These are phyloP conservation scores for Oidiodendron maius DNA, from an alignment of 495 filamentous ascomycete species.

Conservation along the genomic window DNA sequence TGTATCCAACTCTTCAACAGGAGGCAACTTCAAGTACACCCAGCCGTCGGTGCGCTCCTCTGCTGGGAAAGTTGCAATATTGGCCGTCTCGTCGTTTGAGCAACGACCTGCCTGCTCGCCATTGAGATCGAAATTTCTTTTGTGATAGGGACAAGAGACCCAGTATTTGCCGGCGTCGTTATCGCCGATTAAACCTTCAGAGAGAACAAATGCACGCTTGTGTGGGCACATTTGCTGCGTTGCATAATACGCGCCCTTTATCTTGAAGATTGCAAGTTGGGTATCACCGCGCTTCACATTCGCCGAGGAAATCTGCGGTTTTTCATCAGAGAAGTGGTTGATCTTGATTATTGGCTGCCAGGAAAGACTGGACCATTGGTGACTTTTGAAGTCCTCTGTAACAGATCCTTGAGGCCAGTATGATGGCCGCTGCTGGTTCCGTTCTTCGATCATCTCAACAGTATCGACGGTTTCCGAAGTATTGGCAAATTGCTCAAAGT, in stretches of 20 bases:
- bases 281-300: constrained; percentile 86
- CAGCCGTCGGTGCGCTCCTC: constrained; percentile 72
- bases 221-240: constrained; percentile 98
- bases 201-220: constrained; percentile 86
- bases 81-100: constrained; percentile 68
- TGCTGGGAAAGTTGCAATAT: constrained; percentile 79
- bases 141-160: constrained; percentile 90
- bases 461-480: constrained; percentile 64
- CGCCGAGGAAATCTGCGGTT: constrained; percentile 62
- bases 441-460: constrained; percentile 68
- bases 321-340: constrained; percentile 61
- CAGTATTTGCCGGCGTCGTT: constrained; percentile 57
- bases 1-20: constrained; percentile 77
- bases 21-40: constrained; percentile 83
- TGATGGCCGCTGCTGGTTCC: constrained; percentile 70
- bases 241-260: constrained; percentile 79
- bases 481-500: constrained; percentile 87
- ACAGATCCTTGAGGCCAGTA: constrained; percentile 74
- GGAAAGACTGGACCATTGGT: constrained; percentile 64
- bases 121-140: constrained; percentile 80
- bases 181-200: constrained; percentile 84
- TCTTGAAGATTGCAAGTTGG: constrained; percentile 85
- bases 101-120: constrained; percentile 66
- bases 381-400: constrained; percentile 67
- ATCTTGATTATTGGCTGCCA: constrained; percentile 85